Evolutionary conservation across 2,329 filamentous ascomycete species (phyloP).

Genomic region (Monosporascus sp.): DNA sequence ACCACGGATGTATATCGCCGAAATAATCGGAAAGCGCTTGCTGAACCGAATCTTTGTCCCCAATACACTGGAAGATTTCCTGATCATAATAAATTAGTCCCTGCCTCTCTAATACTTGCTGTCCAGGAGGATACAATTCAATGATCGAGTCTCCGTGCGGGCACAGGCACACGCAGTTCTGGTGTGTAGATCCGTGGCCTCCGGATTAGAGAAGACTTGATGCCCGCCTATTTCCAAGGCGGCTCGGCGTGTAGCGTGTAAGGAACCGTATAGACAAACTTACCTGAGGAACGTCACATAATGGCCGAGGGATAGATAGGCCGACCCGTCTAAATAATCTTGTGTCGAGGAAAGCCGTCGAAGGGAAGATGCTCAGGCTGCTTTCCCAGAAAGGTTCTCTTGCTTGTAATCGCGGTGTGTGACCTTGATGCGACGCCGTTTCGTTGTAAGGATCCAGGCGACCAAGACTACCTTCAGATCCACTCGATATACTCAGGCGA

Average conservation of each 20-base stretch:
- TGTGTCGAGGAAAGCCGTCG: conserved; percentile 39
- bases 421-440: conserved; percentile 14
- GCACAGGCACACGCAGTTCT: too few relatives aligned
- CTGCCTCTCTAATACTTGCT: too few relatives aligned
- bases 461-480: conserved; percentile 5
- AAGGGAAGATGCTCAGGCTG: conserved; percentile 31
- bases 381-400: conserved; percentile 14
- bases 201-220: too few relatives aligned
- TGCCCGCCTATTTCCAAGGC: too few relatives aligned
- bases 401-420: conserved; percentile 2
- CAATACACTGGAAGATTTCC: conserved; percentile 35
- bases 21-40: conserved; percentile 37
- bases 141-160: too few relatives aligned
- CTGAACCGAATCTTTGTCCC: conserved; percentile 31
- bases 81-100: conserved; percentile 6
- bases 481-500: conserved; percentile 22
- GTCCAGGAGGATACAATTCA: too few relatives aligned
- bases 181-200: too few relatives aligned
- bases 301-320: conserved; percentile 32
- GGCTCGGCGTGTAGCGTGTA: background rate
- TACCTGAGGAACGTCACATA: conserved; percentile 33
- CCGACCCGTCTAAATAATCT: conserved; percentile 32
- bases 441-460: conserved; percentile 16
- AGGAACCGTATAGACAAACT: conserved; percentile 10
- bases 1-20: conserved; percentile 38